phyloP scores from a whole-genome alignment of 805 yeast genomes.

The Priceomyces medius region DNA sequence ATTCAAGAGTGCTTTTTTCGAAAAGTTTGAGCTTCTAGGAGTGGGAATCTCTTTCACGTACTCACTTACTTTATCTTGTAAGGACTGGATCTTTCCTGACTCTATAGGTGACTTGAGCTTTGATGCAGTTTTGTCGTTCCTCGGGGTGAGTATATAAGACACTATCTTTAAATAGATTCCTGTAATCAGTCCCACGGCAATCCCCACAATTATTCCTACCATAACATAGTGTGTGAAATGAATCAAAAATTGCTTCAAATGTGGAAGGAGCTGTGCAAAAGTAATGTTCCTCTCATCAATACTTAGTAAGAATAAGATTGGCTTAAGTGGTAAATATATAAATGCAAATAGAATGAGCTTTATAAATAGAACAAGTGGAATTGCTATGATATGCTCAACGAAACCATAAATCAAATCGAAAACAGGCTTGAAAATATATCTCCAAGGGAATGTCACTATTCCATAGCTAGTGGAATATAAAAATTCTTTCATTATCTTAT shows the following conservation, averaged over 20 bases:
- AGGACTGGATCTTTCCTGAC: neutral
- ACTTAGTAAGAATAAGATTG: conserved; percentile 5
- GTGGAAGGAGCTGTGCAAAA: neutral
- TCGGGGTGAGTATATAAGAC: conserved; percentile 3
- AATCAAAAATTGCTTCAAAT: conserved; percentile 5
- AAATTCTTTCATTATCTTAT: neutral
- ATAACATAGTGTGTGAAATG: conserved; percentile 7
- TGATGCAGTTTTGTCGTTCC: neutral
- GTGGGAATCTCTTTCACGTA: neutral
- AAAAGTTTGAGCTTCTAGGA: neutral
- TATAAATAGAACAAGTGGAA: conserved; percentile 5
- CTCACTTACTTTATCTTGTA: neutral
- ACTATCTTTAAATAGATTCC: conserved; percentile 8
- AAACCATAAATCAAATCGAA: neutral
- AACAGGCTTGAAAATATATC: conserved; percentile 1
- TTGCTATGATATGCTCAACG: conserved; percentile 3
- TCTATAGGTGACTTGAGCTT: neutral
- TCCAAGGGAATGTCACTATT: conserved; percentile 2
- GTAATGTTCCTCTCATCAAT: conserved; percentile 5
- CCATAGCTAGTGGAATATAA: neutral
- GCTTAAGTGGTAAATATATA: conserved; percentile 9
- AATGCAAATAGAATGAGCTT: conserved; percentile 5
- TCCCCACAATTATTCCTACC: conserved; percentile 10
- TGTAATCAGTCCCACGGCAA: conserved; percentile 6
- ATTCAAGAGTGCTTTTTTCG: neutral